Evolutionary conservation across 2,329 filamentous ascomycete species (phyloP).

Genomic region (Hymenoscyphus linearis): DNA sequence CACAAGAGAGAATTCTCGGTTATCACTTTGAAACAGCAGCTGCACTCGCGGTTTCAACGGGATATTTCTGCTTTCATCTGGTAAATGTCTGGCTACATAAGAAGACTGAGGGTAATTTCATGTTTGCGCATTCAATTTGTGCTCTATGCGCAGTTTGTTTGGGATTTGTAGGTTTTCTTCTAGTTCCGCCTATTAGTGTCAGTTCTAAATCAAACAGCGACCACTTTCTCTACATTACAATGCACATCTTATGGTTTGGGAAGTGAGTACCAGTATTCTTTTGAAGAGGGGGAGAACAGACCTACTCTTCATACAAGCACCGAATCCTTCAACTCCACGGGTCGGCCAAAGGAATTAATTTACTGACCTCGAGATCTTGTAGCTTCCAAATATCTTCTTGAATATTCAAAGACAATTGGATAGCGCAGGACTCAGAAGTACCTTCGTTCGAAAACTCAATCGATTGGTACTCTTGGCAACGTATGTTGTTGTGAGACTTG

Average conservation of each 20-base stretch:
- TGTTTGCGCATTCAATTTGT: conserved; percentile 6
- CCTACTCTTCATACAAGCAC: too few relatives aligned
- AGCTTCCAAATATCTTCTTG: conserved; percentile 11
- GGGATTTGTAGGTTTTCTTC: conserved; percentile 8
- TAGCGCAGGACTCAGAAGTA: not conserved
- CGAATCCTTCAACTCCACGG: too few relatives aligned
- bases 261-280: not conserved
- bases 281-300: too few relatives aligned
- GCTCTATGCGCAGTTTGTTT: conserved; percentile 6
- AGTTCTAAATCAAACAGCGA: conserved; percentile 5
- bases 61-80: conserved; percentile 13
- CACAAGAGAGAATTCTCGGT: conserved; percentile 12
- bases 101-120: conserved; percentile 5
- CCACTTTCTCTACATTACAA: conserved; percentile 9
- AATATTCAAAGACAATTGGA: conserved; percentile 9
- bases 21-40: conserved; percentile 9
- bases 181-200: not conserved
- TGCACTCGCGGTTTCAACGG: conserved; percentile 7
- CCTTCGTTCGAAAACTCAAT: conserved; percentile 2
- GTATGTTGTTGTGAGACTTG: conserved; percentile 5
- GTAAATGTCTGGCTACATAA: not conserved
- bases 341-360: too few relatives aligned
- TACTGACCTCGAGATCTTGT: too few relatives aligned
- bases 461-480: conserved; percentile 6
- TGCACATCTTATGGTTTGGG: conserved; percentile 9